Conservation (phyloP, 2,329 filamentous ascomycete genomes). For the Rhynchosporium secalis region DNA sequence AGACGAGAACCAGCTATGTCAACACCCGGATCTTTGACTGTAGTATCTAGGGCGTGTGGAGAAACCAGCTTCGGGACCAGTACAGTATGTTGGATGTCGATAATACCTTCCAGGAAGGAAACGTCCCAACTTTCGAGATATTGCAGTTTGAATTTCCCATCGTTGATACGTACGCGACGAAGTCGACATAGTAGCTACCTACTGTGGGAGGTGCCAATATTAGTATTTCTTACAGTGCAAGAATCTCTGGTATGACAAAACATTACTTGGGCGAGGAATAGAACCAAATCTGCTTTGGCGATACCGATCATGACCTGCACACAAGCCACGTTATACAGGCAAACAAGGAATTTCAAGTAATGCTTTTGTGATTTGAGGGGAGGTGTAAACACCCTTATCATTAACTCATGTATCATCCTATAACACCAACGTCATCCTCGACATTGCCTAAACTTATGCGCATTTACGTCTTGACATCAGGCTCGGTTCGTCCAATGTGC, state of each 20-base stretch:
- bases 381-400: background rate
- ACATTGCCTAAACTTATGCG: background rate
- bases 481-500: slow-evolving; percentile 87
- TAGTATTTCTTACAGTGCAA: no score
- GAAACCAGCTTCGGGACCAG: no score
- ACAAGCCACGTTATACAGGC: background rate
- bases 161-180: background rate
- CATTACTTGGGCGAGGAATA: no score
- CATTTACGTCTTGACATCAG: slow-evolving; percentile 88
- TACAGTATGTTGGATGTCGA: no score
- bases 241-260: no score
- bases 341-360: background rate
- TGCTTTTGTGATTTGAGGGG: background rate
- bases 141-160: no score
- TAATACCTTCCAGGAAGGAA: no score
- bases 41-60: no score
- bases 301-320: background rate
- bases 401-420: background rate
- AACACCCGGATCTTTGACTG: no score
- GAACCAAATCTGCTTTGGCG: no score
- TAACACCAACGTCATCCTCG: background rate
- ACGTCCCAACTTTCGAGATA: no score
- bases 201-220: background rate
- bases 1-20: no score
- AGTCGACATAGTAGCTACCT: background rate